These are phyloP conservation scores for Metarhizium rileyi DNA, from an alignment of 2,329 filamentous ascomycete species.

Conservation along the genomic window DNA sequence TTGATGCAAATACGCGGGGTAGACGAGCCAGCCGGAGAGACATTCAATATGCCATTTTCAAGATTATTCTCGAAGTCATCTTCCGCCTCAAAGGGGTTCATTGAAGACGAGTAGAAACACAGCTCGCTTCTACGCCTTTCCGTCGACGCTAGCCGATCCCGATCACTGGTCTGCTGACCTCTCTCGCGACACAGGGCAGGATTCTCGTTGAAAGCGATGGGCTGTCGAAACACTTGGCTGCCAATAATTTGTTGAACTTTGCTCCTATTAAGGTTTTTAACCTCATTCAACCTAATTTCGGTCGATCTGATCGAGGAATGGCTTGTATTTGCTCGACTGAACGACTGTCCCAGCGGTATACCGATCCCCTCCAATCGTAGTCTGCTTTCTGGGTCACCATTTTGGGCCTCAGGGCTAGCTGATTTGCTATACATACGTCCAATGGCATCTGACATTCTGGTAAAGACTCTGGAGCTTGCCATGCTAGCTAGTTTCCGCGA, in stretches of 20 bases:
- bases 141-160: not conserved
- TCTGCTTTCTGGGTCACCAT: not conserved
- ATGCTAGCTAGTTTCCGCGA: constrained; percentile 18
- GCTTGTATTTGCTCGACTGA: not conserved
- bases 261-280: constrained; percentile 22
- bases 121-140: not conserved
- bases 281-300: constrained; percentile 25
- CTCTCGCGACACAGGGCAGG: not conserved
- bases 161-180: not conserved
- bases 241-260: constrained; percentile 19
- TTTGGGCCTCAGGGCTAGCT: constrained; percentile 11
- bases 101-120: not conserved
- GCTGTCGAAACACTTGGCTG: not conserved
- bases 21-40: constrained; percentile 26
- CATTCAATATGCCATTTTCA: constrained; percentile 27
- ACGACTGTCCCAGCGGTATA: not conserved
- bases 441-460: constrained; percentile 25
- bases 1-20: constrained; percentile 23
- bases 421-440: constrained; percentile 21
- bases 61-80: constrained; percentile 27
- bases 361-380: not conserved
- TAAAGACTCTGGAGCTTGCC: constrained; percentile 20
- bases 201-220: not conserved
- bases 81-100: constrained; percentile 26
- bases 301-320: constrained; percentile 19